Base-by-base conservation (phyloP, 257 asterid genomes). In the Lycium ferocissimum region DNA sequence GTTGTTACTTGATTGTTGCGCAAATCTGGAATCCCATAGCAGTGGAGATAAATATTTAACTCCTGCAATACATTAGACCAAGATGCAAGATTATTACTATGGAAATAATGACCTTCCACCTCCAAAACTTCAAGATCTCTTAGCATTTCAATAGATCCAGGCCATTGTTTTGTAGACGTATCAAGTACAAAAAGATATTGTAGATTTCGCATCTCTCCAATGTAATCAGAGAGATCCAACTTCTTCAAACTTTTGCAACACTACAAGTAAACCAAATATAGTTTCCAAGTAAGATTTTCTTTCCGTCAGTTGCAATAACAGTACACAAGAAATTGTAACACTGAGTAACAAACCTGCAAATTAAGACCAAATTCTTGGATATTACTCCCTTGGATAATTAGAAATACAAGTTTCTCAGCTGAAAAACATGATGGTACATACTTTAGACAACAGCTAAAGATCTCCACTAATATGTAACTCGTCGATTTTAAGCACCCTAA, bases 201-300 rank as follows among this genome's bases (percentile, higher is more conserved):
- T 37, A 37, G 22, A 43, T 17, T 70, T 70, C 6, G 11, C 79
- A 70, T 33, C 5, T 35, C 17, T 4, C 51, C 78, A 6, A 69
- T 11, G 18, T 15, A 1, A 69, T n/a, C 1, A 43, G 71, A 17
- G 38, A 59, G 84, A 40, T 80, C 17, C 20, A 59, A 4, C 20
- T 22, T 17, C 72, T 58, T 80, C 58, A 80, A 59, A 18, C 66
- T 80, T 62, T 33, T 59, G 71, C 26, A 35, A 59, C 71, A 40
- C 45, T 13, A 33, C 0, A 80, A 35, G 51, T 49, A 26, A 57
- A 56, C 11, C 38, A 22, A 80, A 54, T 5, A 79, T 11, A 35
- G 33, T 26, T 26, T 26, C 33, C 33, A 26, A 26, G 33, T 26
- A 26, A 26, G 33, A 26, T 26, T 26, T 26, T 26, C 33, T 26